Evolutionary conservation across 139 green algal species (phyloP), one percentile per base, ranked within the genome.

Genomic region (Pseudopediastrum boryanum): DNA sequence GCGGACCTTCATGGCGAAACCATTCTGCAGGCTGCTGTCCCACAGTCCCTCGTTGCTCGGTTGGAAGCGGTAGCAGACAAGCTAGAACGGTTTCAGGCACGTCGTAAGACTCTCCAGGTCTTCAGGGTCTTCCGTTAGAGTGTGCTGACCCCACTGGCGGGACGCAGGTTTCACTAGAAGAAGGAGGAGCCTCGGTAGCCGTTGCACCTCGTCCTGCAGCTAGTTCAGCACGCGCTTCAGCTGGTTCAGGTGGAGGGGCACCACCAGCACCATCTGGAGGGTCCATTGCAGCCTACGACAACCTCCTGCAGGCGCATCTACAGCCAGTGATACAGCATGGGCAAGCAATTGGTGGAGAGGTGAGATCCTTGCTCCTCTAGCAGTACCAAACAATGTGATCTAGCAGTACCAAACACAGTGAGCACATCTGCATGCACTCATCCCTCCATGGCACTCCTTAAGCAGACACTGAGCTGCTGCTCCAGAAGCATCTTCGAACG

Each of bases 31-130:
- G n/a, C n/a, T n/a, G n/a, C n/a, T n/a, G n/a, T n/a, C n/a, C n/a
- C n/a, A n/a, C n/a, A n/a, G n/a, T n/a, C n/a, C n/a, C n/a, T 35
- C 46, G 54, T 77, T 44, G 63, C 39, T 36, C 36, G 77, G 1
- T 46, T 83, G n/a, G 77, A 83, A 42, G 38, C 66, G 65, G 66
- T 77, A 6, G 64, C 66, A 38, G 51, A 64, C 3, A 39, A 67
- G 5, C 31, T 83, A 21, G 9, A 71, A 31, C 66, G 51, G 5
- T 71, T 71, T 54, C 66, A 77, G 77, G 77, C 71, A 13, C 29
- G 52, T 33, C 54, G 27, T n/a, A 70, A 36, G 27, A 12, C 33
- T 63, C 2, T 33, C 25, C 2, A 13, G 6, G 29, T 16, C 9
- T 43, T 10, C 25, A 51, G 4, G 31, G 43, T 6, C 48, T 43